These are phyloP conservation scores for Balakata baccata DNA, from an alignment of 345 rosid genomes.

Conservation along the genomic window DNA sequence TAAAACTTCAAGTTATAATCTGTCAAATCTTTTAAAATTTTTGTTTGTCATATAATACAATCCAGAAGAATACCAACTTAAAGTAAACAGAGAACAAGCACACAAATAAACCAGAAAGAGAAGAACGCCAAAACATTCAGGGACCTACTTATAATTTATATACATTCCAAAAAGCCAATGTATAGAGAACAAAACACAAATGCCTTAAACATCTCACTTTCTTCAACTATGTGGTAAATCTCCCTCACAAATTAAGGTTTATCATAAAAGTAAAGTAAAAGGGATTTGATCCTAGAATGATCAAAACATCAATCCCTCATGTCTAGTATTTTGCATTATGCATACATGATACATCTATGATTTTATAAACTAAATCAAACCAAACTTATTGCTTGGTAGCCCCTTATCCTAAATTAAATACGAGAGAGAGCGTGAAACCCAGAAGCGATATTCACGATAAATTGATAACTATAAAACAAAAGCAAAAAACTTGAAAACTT, in stretches of 20 bases:
- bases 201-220: too few relatives aligned
- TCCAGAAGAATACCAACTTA: background rate
- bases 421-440: background rate
- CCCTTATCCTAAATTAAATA: too few relatives aligned
- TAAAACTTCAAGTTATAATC: background rate
- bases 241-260: background rate
- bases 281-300: background rate
- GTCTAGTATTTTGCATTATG: background rate
- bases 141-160: background rate
- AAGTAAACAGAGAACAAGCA: background rate
- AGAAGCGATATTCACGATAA: background rate
- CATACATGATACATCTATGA: background rate
- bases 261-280: background rate
- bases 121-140: background rate
- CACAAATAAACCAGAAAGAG: background rate
- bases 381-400: too few relatives aligned
- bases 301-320: background rate
- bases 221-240: too few relatives aligned
- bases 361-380: background rate
- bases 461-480: background rate
- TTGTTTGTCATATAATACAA: background rate
- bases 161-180: too few relatives aligned
- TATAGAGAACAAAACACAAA: too few relatives aligned
- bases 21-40: background rate
- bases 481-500: background rate